Base-by-base conservation (phyloP, 768 basidiomycete genomes). In the Russula virescens region DNA sequence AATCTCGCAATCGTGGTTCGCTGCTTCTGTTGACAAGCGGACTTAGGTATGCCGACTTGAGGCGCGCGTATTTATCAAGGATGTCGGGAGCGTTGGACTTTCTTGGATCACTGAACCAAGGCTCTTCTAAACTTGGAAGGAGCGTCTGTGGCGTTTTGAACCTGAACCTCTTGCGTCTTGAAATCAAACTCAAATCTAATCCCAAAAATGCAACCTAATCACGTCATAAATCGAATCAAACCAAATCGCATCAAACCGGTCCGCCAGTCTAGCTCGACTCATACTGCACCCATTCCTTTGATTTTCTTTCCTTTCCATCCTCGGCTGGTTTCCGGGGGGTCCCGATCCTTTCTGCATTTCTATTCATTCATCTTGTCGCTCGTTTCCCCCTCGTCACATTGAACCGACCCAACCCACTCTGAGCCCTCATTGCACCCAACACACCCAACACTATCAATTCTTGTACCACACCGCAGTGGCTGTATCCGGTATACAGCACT, bases 31-130 rank as follows among this genome's bases (percentile, higher is more conserved):
- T 63, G 51, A 64, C 58, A 60, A 45, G 63, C 63, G 63, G 58
- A 55, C 40, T 50, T 66, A 66, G 65, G 65, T 66, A 51, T 68
- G 67, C 58, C 65, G 65, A 55, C 55, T 66, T 47, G 65, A 68
- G 58, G 62, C 67, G 54, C 67, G 63, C 19, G 67, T 66, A 8
- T 60, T 47, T 34, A 68, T 68, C 50, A 57, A 60, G 2, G 67
- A 55, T 13, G 67, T 62, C 16, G 67, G 67, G 40, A 63, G 61
- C 56, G 67, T 68, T 42, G 65, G 35, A 11, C 61, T 68, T 50
- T 68, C 67, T 47, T 68, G 61, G 65, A 48, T 63, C 50, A 57
- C 51, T 10, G 64, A 62, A 56, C 53, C 53, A 14, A 52, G 56
- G 19, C 60, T 65, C 31, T 67, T 67, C 64, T 67, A 46, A 64